Conservation (phyloP, 192 early-diverging fungal genomes). For the Dissophora ornata region DNA sequence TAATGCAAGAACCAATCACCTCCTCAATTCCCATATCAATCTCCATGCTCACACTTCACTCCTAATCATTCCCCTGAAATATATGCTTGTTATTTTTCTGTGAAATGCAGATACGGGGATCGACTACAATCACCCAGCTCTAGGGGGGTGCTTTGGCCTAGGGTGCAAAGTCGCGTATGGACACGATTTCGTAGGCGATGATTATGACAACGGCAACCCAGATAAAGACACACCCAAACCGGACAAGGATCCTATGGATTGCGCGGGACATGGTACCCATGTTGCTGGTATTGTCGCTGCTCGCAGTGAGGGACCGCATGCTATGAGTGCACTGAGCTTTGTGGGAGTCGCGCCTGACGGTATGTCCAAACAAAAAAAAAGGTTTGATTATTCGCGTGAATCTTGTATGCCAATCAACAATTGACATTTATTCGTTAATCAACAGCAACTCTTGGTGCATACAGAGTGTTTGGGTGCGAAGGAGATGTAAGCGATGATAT, state of each 20-base stretch:
- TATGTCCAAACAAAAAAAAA: slow-evolving; percentile 11
- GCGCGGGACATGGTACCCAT: slow-evolving; percentile 74
- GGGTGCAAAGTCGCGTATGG: slow-evolving; percentile 66
- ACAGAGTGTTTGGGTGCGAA: slow-evolving; percentile 85
- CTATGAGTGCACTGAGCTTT: slow-evolving; percentile 55
- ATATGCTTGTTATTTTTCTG: too few species aligned
- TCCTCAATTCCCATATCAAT: not conserved
- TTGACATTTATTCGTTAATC: not conserved
- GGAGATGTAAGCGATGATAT: slow-evolving; percentile 73
- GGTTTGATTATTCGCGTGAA: not conserved
- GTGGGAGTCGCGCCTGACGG: slow-evolving; percentile 87
- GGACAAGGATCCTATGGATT: slow-evolving; percentile 66
- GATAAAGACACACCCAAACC: slow-evolving; percentile 55
- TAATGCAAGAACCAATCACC: slow-evolving; percentile 12
- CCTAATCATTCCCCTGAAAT: too few species aligned
- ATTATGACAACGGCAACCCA: slow-evolving; percentile 27
- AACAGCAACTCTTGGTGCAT: slow-evolving; percentile 75
- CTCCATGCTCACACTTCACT: too few species aligned
- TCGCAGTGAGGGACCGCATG: slow-evolving; percentile 62
- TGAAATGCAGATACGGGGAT: slow-evolving; percentile 54
- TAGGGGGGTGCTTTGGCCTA: slow-evolving; percentile 67
- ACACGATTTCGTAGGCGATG: slow-evolving; percentile 70
- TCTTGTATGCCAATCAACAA: not conserved
- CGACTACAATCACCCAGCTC: slow-evolving; percentile 69
- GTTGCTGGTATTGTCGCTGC: slow-evolving; percentile 80